A percentile compares a stretch with the other conserved stretches of the same genome.
Evolutionary conservation across 2,329 filamentous ascomycete genomes (phyloP).

Genomic region (Grosmannia serpens): DNA sequence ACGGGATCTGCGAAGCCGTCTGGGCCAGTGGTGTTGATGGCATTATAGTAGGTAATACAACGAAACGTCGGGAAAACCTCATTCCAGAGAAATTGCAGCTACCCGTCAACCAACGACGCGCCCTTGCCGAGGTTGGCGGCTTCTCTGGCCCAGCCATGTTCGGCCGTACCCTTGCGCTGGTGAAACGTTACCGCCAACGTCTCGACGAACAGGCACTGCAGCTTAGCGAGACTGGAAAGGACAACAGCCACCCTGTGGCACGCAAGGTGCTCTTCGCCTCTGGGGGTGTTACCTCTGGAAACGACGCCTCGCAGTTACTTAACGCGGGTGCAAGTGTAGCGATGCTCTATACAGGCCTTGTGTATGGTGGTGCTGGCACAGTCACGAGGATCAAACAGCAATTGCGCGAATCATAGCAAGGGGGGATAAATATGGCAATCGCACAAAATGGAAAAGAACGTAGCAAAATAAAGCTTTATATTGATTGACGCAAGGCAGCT

Average conservation of each 20-base stretch:
- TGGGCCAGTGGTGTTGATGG: conserved; percentile 80
- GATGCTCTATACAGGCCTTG: conserved; percentile 75
- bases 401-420: conserved; percentile 24
- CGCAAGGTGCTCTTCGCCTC: conserved; percentile 83
- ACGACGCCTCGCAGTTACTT: conserved; percentile 69
- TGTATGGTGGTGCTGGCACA: conserved; percentile 53
- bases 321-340: conserved; percentile 84
- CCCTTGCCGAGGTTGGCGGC: conserved; percentile 69
- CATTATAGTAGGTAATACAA: conserved; percentile 95
- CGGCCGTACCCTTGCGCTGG: conserved; percentile 63
- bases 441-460: too few species aligned
- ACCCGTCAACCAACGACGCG: conserved; percentile 51
- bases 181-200: conserved; percentile 64
- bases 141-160: conserved; percentile 90
- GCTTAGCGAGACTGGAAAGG: conserved; percentile 15
- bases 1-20: conserved; percentile 79
- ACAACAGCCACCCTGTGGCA: conserved; percentile 7
- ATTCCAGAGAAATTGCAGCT: conserved; percentile 56
- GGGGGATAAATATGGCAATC: too few species aligned
- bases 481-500: too few species aligned
- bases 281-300: conserved; percentile 81
- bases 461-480: too few species aligned
- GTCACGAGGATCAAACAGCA: conserved; percentile 54
- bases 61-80: conserved; percentile 65
- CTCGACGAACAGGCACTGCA: conserved; percentile 37